These are phyloP conservation scores for Xerocomus brunneocitrinus DNA, from an alignment of 768 basidiomycete genomes.

Conservation along the genomic window DNA sequence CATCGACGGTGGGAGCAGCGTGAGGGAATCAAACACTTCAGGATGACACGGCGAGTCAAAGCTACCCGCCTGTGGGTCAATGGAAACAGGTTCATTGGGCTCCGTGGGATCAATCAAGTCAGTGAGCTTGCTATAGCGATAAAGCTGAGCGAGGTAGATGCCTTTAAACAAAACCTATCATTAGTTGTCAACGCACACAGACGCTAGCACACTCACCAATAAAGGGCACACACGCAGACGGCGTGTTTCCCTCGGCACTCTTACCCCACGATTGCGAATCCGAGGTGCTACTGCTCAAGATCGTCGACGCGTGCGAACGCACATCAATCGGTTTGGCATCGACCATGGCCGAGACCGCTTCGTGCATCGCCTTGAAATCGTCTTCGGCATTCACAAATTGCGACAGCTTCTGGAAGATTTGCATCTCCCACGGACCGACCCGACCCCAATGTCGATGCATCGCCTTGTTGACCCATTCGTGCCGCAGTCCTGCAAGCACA, in stretches of 20 bases:
- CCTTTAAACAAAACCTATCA: slow-evolving; percentile 37
- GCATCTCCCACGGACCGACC: slow-evolving; percentile 64
- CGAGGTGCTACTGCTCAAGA: slow-evolving; percentile 44
- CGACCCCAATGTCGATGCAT: slow-evolving; percentile 66
- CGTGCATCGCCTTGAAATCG: slow-evolving; percentile 73
- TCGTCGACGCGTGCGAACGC: slow-evolving; percentile 50
- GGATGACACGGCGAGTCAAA: slow-evolving; percentile 71
- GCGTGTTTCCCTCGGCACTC: slow-evolving; percentile 40
- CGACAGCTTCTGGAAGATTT: slow-evolving; percentile 70
- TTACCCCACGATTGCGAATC: slow-evolving; percentile 35
- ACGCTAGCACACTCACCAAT: slow-evolving; percentile 50
- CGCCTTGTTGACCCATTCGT: slow-evolving; percentile 60
- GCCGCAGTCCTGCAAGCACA: slow-evolving; percentile 71
- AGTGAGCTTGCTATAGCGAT: slow-evolving; percentile 61
- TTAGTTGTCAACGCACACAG: not conserved
- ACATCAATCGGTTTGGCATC: slow-evolving; percentile 61
- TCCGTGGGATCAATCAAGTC: slow-evolving; percentile 82
- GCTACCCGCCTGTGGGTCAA: slow-evolving; percentile 57
- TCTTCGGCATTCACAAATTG: slow-evolving; percentile 56
- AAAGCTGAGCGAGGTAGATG: slow-evolving; percentile 70
- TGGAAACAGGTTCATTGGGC: slow-evolving; percentile 60
- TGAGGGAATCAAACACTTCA: slow-evolving; percentile 71
- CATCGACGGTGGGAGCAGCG: slow-evolving; percentile 70
- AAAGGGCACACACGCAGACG: slow-evolving; percentile 73
- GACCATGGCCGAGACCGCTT: slow-evolving; percentile 56